Evolutionary conservation across 2,329 filamentous ascomycete genomes (phyloP).

Genomic region (Fusarium heterosporum): DNA sequence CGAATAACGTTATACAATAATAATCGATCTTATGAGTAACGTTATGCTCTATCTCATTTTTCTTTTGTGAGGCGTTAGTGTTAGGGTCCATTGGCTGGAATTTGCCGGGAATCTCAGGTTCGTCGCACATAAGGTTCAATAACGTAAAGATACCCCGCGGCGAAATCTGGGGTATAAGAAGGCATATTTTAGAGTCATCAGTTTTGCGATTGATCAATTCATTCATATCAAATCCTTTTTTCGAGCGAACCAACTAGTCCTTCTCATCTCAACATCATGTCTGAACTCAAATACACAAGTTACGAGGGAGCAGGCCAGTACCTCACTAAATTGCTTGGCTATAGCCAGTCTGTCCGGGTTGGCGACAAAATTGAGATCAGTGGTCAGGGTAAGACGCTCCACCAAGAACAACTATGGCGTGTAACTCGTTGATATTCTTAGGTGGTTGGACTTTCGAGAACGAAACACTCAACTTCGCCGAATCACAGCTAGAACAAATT

Average conservation of each 20-base stretch:
- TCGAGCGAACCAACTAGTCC: fast-evolving
- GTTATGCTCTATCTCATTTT: neutral
- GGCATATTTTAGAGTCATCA: neutral
- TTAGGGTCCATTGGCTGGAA: no score
- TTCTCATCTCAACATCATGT: conserved; percentile 35
- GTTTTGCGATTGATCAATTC: neutral
- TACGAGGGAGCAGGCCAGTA: conserved; percentile 49
- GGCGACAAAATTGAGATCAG: conserved; percentile 60
- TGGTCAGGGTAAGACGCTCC: conserved; percentile 56
- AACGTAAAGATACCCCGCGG: no score
- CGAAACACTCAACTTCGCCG: conserved; percentile 48
- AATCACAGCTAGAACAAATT: conserved; percentile 56
- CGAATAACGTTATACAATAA: neutral
- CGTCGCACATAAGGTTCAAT: neutral
- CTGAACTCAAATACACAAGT: conserved; percentile 46
- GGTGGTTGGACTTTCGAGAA: conserved; percentile 48
- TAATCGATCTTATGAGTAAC: neutral
- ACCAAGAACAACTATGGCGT: neutral
- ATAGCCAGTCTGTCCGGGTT: conserved; percentile 62
- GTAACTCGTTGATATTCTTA: conserved; percentile 10
- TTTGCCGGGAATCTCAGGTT: neutral
- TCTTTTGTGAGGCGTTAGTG: no score
- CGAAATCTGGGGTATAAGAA: neutral
- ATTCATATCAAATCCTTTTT: neutral
- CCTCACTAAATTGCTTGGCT: conserved; percentile 50